Percentiles rank a stretch among this genome's conserved stretches.
Evolutionary conservation across 305 asterid species (phyloP).

Genomic region (Solanum chacoense): DNA sequence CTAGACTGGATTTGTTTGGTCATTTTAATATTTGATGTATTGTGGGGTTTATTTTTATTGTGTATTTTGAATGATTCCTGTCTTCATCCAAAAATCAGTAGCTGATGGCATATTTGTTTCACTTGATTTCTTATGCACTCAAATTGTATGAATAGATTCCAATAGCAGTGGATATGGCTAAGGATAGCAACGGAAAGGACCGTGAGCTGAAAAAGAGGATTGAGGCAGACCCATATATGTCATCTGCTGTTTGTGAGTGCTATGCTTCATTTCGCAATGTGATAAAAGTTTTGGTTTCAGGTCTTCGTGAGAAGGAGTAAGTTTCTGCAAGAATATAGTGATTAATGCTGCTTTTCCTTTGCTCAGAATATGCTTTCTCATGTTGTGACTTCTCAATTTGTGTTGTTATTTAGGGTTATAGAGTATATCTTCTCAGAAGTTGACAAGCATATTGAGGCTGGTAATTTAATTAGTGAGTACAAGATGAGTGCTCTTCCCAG

Average conservation of each 20-base stretch:
- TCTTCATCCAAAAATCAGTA: not conserved
- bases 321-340: slow-evolving; percentile 12
- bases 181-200: slow-evolving; percentile 91
- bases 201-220: slow-evolving; percentile 89
- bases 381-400: slow-evolving; percentile 7
- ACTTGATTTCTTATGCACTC: not conserved
- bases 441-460: slow-evolving; percentile 66
- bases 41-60: not conserved
- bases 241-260: slow-evolving; percentile 94
- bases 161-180: slow-evolving; percentile 98
- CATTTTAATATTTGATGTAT: not conserved
- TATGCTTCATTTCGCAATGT: slow-evolving; percentile 88
- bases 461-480: slow-evolving; percentile 47
- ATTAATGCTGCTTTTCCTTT: not conserved
- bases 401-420: slow-evolving; percentile 61
- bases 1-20: not conserved
- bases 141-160: slow-evolving; percentile 52
- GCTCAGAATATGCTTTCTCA: not conserved
- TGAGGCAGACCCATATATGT: slow-evolving; percentile 71
- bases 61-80: not conserved
- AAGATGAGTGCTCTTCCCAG: slow-evolving; percentile 79
- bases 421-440: slow-evolving; percentile 73
- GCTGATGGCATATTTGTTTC: not conserved
- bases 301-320: slow-evolving; percentile 75
- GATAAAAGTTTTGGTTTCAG: slow-evolving; percentile 61